Evolutionary conservation across 2,329 filamentous ascomycete species (phyloP).

Genomic region (Fusarium foetens): DNA sequence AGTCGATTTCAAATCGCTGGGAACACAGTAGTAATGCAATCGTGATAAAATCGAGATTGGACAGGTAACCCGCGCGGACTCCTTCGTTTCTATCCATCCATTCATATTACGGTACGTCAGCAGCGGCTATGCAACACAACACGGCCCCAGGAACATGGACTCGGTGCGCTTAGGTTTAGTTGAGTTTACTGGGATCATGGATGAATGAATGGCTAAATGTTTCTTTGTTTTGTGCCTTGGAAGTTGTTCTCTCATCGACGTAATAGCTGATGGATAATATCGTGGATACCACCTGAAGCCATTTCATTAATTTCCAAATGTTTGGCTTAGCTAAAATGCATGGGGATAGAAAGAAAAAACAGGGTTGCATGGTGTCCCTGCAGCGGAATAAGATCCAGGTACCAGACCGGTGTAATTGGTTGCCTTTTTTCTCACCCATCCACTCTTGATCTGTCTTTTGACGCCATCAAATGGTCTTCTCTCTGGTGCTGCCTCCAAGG

Average conservation of each 20-base stretch:
- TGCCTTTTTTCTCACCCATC: background rate
- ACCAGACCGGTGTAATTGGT: constrained; percentile 28
- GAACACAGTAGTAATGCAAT: background rate
- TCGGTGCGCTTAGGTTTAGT: constrained; percentile 5
- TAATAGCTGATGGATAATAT: constrained; percentile 20
- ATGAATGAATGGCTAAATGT: constrained; percentile 3
- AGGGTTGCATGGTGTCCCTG: constrained; percentile 35
- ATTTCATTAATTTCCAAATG: constrained; percentile 27
- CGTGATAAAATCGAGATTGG: constrained; percentile 30
- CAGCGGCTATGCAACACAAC: constrained; percentile 21
- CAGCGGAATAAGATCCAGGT: constrained; percentile 33
- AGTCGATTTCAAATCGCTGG: constrained; percentile 27
- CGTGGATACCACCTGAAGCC: background rate
- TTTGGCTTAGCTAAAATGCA: constrained; percentile 8
- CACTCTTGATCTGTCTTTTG: constrained; percentile 25
- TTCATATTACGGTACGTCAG: constrained; percentile 26
- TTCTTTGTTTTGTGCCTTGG: constrained; percentile 29
- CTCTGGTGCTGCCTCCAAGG: constrained; percentile 5
- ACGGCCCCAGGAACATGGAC: constrained; percentile 11
- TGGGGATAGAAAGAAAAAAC: constrained; percentile 8
- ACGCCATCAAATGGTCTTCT: constrained; percentile 29
- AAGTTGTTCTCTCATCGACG: constrained; percentile 14
- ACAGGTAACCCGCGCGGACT: background rate
- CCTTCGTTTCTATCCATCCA: background rate
- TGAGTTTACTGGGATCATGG: constrained; percentile 10